Evolutionary conservation across 2,329 filamentous ascomycete species (phyloP).

Genomic region (Colletotrichum sp.): DNA sequence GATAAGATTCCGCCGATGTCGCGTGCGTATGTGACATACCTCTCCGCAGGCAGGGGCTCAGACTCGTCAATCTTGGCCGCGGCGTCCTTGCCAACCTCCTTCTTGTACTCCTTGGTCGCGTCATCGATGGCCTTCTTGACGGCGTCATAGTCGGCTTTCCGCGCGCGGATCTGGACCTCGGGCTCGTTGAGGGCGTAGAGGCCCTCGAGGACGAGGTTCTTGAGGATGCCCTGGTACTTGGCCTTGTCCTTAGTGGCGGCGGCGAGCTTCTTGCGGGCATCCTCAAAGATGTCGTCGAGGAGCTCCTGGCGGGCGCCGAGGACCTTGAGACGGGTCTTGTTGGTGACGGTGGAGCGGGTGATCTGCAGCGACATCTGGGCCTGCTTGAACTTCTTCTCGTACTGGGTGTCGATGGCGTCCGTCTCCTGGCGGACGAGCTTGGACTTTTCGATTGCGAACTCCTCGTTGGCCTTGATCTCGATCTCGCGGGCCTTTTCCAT

Average conservation of each 20-base stretch:
- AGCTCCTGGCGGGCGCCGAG: slow-evolving; percentile 88
- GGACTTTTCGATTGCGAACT: slow-evolving; percentile 98
- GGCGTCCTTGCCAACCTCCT: slow-evolving; percentile 73
- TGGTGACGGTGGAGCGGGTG: slow-evolving; percentile 92
- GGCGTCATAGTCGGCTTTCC: slow-evolving; percentile 78
- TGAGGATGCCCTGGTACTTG: slow-evolving; percentile 79
- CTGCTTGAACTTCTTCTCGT: slow-evolving; percentile 99
- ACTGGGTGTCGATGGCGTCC: slow-evolving; percentile 86
- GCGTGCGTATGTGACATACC: slow-evolving; percentile 62
- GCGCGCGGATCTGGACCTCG: slow-evolving; percentile 74
- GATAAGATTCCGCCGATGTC: neutral
- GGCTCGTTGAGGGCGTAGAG: slow-evolving; percentile 87
- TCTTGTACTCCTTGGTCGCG: slow-evolving; percentile 84
- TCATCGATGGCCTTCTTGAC: slow-evolving; percentile 80
- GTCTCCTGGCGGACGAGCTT: slow-evolving; percentile 98
- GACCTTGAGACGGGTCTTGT: slow-evolving; percentile 92
- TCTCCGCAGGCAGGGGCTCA: slow-evolving; percentile 79
- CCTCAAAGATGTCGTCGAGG: slow-evolving; percentile 87
- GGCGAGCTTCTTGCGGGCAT: slow-evolving; percentile 74
- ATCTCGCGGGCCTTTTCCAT: slow-evolving; percentile 97
- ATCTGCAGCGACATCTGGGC: slow-evolving; percentile 99
- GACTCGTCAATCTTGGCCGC: slow-evolving; percentile 77
- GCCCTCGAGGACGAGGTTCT: slow-evolving; percentile 86
- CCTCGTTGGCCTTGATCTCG: slow-evolving; percentile 97
- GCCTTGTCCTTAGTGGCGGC: slow-evolving; percentile 69